phyloP scores from a whole-genome alignment of 2,329 filamentous ascomycete species.

The Penicillium aurantiogriseum region DNA sequence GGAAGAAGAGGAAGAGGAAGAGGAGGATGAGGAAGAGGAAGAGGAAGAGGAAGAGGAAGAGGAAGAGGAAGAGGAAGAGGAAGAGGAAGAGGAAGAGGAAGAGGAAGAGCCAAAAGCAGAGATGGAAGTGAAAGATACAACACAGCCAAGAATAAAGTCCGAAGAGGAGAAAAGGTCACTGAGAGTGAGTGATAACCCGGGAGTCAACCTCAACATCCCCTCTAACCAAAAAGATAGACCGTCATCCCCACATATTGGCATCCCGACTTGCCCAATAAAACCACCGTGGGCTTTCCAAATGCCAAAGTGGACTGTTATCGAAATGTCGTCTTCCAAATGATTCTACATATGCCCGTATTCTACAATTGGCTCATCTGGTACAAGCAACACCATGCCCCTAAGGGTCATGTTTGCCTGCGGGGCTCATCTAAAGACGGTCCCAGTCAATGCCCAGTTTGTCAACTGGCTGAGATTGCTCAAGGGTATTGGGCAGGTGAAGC shows the following conservation, averaged over 20 bases:
- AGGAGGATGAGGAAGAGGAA: too few relatives aligned
- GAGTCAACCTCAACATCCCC: not conserved
- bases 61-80: too few relatives aligned
- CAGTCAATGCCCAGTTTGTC: constrained; percentile 12
- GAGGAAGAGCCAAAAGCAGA: not conserved
- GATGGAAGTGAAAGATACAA: not conserved
- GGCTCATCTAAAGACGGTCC: not conserved
- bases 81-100: not conserved
- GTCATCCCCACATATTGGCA: not conserved
- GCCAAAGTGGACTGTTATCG: constrained; percentile 24
- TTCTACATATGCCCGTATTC: constrained; percentile 29
- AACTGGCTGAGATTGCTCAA: constrained; percentile 11
- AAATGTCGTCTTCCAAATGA: constrained; percentile 24
- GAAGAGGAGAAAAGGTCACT: not conserved
- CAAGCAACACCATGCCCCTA: constrained; percentile 3
- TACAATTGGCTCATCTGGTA: constrained; percentile 23
- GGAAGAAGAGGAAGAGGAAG: too few relatives aligned
- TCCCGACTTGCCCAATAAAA: not conserved
- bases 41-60: too few relatives aligned
- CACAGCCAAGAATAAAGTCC: not conserved
- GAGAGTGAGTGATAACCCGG: not conserved
- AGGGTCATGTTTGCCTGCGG: not conserved
- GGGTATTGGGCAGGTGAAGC: constrained; percentile 19
- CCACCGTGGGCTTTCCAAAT: constrained; percentile 8
- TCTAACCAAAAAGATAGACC: not conserved